A percentile compares a stretch with the other conserved stretches of the same genome.
Conservation (phyloP, 2,329 filamentous ascomycete species). For the Exophiala sp. region DNA sequence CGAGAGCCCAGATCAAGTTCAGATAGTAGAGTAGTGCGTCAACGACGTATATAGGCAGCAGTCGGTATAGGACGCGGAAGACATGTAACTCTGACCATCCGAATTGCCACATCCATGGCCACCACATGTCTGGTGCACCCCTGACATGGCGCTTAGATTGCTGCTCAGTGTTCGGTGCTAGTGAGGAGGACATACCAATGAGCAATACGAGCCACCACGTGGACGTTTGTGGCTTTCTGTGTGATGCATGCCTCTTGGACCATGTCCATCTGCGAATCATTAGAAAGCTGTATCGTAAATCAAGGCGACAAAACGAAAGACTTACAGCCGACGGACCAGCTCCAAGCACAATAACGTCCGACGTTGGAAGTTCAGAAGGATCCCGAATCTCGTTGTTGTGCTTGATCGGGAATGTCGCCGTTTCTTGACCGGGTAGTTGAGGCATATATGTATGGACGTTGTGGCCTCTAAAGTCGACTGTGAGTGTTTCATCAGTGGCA, state of each 20-base stretch:
- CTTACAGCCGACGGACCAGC: background rate
- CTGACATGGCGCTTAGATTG: background rate
- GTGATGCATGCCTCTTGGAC: constrained; percentile 7
- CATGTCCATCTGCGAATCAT: background rate
- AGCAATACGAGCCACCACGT: constrained; percentile 3
- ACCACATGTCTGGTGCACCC: constrained; percentile 7
- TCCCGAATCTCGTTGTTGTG: constrained; percentile 8
- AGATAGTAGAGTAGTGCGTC: constrained; percentile 3
- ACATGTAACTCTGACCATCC: constrained; percentile 5
- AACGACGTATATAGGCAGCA: constrained; percentile 1
- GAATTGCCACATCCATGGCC: constrained; percentile 7
- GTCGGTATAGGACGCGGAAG: constrained; percentile 3
- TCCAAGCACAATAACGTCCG: constrained; percentile 1
- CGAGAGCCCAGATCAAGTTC: constrained; percentile 2
- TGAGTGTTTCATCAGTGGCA: background rate
- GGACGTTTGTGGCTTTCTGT: constrained; percentile 4
- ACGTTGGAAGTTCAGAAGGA: constrained; percentile 1
- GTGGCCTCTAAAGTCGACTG: background rate
- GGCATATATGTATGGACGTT: constrained; percentile 2
- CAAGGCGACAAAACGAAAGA: no score
- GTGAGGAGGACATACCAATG: background rate
- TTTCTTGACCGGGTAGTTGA: background rate
- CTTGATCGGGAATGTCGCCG: constrained; percentile 6
- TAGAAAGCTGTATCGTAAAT: no score
- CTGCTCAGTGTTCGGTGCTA: background rate